Base-by-base conservation (phyloP, 495 filamentous ascomycete genomes). In the Tuber indicum region DNA sequence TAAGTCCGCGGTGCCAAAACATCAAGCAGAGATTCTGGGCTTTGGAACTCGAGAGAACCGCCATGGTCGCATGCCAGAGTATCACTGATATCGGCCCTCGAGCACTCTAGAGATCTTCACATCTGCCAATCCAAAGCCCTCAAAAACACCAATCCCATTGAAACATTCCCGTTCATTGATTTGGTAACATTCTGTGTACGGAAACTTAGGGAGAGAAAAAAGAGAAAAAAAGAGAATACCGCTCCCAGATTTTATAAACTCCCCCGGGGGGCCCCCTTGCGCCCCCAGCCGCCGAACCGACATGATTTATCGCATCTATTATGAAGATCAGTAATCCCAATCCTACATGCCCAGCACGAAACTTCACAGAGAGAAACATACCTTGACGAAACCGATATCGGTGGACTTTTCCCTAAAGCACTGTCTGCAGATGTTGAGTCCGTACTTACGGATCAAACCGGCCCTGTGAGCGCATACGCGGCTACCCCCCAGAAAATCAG, bases 301-400 rank as follows among this genome's bases (percentile, higher is more conserved):
- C 12, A 4, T 32, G 26, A 66, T 17, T 66, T 66, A 66, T 66
- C 58, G 58, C 58, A 66, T 66, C 58, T 66, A 17, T 17, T 66
- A 26, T 14, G 32, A 17, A 66, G 32, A 66, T 66, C 58, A 66
- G 58, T 14, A 66, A 66, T 36, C 58, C 58, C 58, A 66, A 66
- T 66, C 58, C 10, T 12, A 62, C 52, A n/a, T 14, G 32, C 26
- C 58, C 6, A 66, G 58, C 32, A 66, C 2, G 12, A 16, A 66
- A 36, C 26, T 26, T 10, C 58, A 66, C 5, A 71, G 36, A 12
- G 69, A 36, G 75, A 80, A 79, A 85, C 89, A 86, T 88, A 95
- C 95, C 94, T 99, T 98, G 88, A 91, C 88, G 90, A 99, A 99
- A 83, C 96, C 96, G 87, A 99, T 97, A 86, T 98, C 95, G 85